These are phyloP conservation scores for Mycocentrospora acerina DNA, from an alignment of 2,329 filamentous ascomycete species.

Conservation along the genomic window DNA sequence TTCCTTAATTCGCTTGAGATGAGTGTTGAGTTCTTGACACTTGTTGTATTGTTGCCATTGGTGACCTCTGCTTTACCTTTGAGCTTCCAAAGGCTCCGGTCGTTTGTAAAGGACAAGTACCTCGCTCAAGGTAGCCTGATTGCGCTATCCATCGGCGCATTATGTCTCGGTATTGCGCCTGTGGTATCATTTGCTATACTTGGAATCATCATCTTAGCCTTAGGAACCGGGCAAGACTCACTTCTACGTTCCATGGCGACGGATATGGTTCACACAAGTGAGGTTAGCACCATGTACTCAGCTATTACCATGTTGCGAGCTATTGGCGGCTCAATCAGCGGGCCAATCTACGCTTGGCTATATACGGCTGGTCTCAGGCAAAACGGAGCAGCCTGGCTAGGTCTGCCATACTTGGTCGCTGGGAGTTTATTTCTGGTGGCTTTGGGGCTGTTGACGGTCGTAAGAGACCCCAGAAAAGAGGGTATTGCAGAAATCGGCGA, in stretches of 20 bases:
- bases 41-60: conserved; percentile 10
- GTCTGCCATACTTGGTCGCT: conserved; percentile 14
- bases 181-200: conserved; percentile 10
- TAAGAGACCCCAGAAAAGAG: too few relatives aligned
- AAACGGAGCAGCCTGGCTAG: conserved; percentile 4
- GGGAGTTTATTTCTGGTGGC: too few relatives aligned
- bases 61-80: conserved; percentile 8
- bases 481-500: too few relatives aligned
- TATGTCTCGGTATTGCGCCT: conserved; percentile 15
- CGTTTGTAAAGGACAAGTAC: conserved; percentile 10
- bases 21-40: conserved; percentile 14
- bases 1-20: conserved; percentile 20
- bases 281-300: conserved; percentile 18
- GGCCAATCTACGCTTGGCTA: conserved; percentile 19
- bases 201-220: conserved; percentile 14
- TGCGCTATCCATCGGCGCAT: conserved; percentile 10
- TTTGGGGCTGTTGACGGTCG: too few relatives aligned
- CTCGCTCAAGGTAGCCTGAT: conserved; percentile 10
- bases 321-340: conserved; percentile 18
- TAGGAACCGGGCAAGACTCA: conserved; percentile 21
- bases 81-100: background rate
- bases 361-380: conserved; percentile 12
- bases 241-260: conserved; percentile 20
- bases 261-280: conserved; percentile 13
- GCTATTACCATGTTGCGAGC: conserved; percentile 22